Percentiles rank a stretch among this genome's conserved stretches.
phyloP scores from a whole-genome alignment of 805 yeast species.

The Limtongozyma cylindracea region DNA sequence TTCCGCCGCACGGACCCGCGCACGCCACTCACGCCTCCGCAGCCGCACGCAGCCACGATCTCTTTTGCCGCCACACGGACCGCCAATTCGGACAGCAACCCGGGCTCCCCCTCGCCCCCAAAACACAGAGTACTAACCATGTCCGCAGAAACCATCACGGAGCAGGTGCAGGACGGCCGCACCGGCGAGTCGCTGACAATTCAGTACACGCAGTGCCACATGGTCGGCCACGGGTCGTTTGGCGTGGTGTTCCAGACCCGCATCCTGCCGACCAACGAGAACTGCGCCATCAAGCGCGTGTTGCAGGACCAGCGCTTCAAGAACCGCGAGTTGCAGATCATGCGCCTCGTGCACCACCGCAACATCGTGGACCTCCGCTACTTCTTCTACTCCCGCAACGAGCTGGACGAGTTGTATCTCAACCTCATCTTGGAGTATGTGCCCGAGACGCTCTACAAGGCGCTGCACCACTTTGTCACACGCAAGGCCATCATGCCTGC shows the following conservation, averaged over 20 bases:
- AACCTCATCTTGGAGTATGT: conserved; percentile 78
- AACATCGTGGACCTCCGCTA: conserved; percentile 76
- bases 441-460: conserved; percentile 90
- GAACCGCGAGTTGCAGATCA: conserved; percentile 84
- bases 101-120: too few species aligned
- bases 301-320: conserved; percentile 87
- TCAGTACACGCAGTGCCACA: conserved; percentile 58
- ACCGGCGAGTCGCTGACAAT: conserved; percentile 36
- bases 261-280: conserved; percentile 44
- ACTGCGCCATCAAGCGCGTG: conserved; percentile 90
- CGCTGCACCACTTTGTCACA: conserved; percentile 61
- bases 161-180: conserved; percentile 48
- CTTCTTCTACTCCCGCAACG: conserved; percentile 55
- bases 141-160: conserved; percentile 26
- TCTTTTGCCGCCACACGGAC: too few species aligned
- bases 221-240: conserved; percentile 98
- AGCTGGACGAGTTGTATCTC: conserved; percentile 58
- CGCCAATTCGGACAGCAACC: too few species aligned
- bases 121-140: too few species aligned
- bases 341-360: conserved; percentile 71
- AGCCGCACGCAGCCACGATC: too few species aligned
- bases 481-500: conserved; percentile 65
- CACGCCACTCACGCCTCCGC: too few species aligned
- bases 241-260: conserved; percentile 91
- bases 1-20: too few species aligned